A percentile compares a stretch with the other conserved stretches of the same genome.
Evolutionary conservation across 257 asterid species (phyloP).

Genomic region (Nicotiana noctiflora): DNA sequence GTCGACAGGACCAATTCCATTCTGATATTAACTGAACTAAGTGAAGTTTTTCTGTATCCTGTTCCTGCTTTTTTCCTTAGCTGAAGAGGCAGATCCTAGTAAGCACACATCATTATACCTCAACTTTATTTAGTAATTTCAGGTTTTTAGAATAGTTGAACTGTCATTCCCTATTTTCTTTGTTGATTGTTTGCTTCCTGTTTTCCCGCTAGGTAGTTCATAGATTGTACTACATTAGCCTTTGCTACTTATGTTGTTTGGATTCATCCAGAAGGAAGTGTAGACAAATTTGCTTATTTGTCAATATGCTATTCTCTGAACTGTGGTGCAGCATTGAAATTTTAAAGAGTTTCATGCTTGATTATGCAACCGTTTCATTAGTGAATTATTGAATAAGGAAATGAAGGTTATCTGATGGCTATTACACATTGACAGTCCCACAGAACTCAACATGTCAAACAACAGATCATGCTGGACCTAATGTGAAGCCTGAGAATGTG

Average conservation of each 20-base stretch:
- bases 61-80: not conserved
- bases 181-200: not conserved
- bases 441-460: slow-evolving; percentile 35
- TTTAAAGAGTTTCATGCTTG: not conserved
- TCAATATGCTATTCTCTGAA: not conserved
- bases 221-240: not conserved
- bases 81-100: not conserved
- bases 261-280: not conserved
- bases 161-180: not conserved
- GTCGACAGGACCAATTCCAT: not conserved
- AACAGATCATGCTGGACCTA: slow-evolving; percentile 38
- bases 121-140: not conserved
- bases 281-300: not conserved
- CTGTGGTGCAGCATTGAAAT: not conserved
- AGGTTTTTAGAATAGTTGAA: not conserved
- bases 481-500: slow-evolving; percentile 47
- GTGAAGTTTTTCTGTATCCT: not conserved
- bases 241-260: not conserved
- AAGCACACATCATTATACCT: not conserved
- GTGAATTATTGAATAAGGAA: not conserved
- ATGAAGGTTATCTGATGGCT: not conserved
- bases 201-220: not conserved
- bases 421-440: slow-evolving; percentile 30
- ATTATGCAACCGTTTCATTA: not conserved
- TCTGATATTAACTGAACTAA: not conserved